A percentile compares a stretch with the other conserved stretches of the same genome.
These are phyloP conservation scores for Chaetomiaceae sp. DNA, from an alignment of 2,329 filamentous ascomycete genomes.

Conservation along the genomic window DNA sequence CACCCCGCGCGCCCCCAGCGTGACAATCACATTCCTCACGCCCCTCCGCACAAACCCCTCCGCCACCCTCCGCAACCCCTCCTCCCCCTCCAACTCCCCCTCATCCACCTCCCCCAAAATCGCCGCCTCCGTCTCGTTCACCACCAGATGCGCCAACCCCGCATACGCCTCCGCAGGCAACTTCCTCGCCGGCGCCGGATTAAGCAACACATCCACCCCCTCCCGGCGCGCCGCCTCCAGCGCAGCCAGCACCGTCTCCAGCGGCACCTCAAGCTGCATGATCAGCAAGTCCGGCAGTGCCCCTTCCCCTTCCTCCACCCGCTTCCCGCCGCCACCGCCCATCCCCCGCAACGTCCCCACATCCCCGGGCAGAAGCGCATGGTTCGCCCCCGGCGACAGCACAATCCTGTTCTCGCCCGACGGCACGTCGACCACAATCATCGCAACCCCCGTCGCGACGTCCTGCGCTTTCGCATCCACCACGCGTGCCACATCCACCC, in stretches of 20 bases:
- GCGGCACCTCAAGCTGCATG: constrained; percentile 72
- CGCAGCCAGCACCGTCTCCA: constrained; percentile 57
- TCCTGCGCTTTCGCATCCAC: constrained; percentile 24
- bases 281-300: constrained; percentile 53
- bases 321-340: constrained; percentile 28
- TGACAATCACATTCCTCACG: constrained; percentile 73
- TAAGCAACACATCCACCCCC: constrained; percentile 64
- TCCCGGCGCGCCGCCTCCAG: constrained; percentile 44
- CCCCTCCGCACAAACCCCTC: constrained; percentile 60
- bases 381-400: constrained; percentile 65
- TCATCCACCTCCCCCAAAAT: constrained; percentile 57
- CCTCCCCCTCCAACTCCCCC: constrained; percentile 41
- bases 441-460: constrained; percentile 61
- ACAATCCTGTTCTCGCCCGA: constrained; percentile 73
- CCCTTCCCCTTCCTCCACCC: background rate
- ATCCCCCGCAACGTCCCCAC: constrained; percentile 23
- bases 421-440: constrained; percentile 69
- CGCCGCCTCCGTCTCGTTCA: constrained; percentile 86
- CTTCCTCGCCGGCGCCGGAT: constrained; percentile 71
- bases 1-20: constrained; percentile 74
- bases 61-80: constrained; percentile 43
- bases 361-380: constrained; percentile 36
- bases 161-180: constrained; percentile 61
- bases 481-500: constrained; percentile 45
- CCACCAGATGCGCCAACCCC: constrained; percentile 69